Conservation (phyloP, 1,284 basidiomycete species). For the Apiotrichum gracile region DNA sequence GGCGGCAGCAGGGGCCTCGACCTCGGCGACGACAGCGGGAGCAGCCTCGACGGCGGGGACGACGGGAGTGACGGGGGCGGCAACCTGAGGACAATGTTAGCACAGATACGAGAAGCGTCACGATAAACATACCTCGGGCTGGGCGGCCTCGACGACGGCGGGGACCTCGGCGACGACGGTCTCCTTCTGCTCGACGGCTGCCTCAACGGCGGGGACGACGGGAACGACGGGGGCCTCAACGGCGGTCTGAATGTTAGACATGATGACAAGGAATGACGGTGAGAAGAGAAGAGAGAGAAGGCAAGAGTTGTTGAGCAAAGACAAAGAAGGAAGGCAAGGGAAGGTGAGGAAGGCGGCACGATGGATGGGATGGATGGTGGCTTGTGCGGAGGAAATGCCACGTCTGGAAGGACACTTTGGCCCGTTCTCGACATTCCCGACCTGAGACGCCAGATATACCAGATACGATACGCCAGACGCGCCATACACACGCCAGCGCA, state of each 20-base stretch:
- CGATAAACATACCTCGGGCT: neutral
- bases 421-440: neutral
- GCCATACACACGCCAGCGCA: no score
- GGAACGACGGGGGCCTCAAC: conserved; percentile 44
- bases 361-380: neutral
- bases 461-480: no score
- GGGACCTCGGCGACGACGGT: conserved; percentile 11
- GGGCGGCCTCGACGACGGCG: conserved; percentile 12
- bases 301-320: neutral
- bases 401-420: neutral
- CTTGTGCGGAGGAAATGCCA: neutral
- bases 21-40: neutral
- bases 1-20: neutral
- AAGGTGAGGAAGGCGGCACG: neutral
- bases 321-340: neutral
- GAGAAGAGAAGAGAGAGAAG: neutral
- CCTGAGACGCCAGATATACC: neutral
- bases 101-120: neutral
- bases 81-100: neutral
- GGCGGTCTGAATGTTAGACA: conserved; percentile 48
- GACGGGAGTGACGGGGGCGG: no score
- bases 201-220: conserved; percentile 7
- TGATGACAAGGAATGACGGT: neutral
- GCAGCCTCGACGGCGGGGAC: conserved; percentile 2
- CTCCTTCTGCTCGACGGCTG: conserved; percentile 18